Base-by-base conservation (phyloP, 2,329 filamentous ascomycete genomes). In the Fusarium sp. region DNA sequence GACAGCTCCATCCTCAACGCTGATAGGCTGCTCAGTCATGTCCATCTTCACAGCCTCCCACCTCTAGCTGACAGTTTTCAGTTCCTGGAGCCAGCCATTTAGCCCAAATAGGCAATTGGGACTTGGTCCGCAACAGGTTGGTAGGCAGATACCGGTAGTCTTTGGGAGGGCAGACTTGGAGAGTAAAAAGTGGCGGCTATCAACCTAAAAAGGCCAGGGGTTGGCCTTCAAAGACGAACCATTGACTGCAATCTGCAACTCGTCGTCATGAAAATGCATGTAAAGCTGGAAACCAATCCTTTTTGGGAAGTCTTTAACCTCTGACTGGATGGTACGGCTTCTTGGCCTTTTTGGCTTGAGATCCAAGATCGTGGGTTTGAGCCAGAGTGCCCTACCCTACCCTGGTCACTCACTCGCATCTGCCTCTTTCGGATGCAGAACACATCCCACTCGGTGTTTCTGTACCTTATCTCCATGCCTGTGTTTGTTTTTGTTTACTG, bases 1-100 rank as follows among this genome's bases (percentile, higher is more conserved):
- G 15, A 68, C 42, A 66, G 59, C 40, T 53, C 61, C 58, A 69
- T 54, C 63, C 60, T 62, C 45, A n/a, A 26, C 56, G 50, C 62
- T 72, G 69, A 74, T 74, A 71, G 72, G 72, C n/a, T 51, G 49
- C 55, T 72, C 58, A 56, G 67, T 15, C 26, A 63, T 58, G 53
- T 31, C 67, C 70, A 70, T 65, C 46, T 40, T 72, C 65, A 73
- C 64, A 69, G 65, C 71, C 71, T 69, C 64, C 62, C 55, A 51
- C 38, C 59, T 74, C 53, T 56, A 70, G 69, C 69, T 73, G 71
- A 62, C 44, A 57, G 51, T 65, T 62, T 42, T 56, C 46, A 58
- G 51, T 66, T 59, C 47, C 62, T 63, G 63, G 36, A 62, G 33
- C 36, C 51, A 51, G 4, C 8, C 46, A n/a, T 28, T 66, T 57